Base-by-base conservation (phyloP, 2,329 filamentous ascomycete genomes). In the Colletotrichum musae region DNA sequence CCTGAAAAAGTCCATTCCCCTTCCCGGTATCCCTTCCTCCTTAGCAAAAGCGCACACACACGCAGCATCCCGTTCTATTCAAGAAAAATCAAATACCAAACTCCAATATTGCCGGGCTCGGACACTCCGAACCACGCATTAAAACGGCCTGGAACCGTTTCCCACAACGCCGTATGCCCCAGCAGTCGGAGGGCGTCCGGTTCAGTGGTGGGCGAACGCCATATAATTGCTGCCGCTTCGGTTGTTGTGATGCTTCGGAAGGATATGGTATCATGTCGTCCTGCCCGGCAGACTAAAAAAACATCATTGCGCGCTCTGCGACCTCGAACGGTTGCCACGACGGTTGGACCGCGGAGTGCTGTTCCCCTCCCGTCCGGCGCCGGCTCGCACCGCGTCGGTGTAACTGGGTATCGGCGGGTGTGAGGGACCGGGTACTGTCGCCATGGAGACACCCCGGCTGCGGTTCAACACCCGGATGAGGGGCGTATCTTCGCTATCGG, bases 351-450 rank as follows among this genome's bases (percentile, higher is more conserved):
- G 69, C 15, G 70, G 70, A 58, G 80, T 77, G 70, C 83, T 85
- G 58, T 80, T 80, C 73, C 83, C 84, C 70, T 84, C 81, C 58
- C 83, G 80, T 68, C 82, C 82, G 39, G 83, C 83, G 54, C 86
- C 86, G 72, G 88, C 85, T 64, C 83, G 81, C 50, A 94, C 85
- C 2, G 93, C 94, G 69, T 93, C 93, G 78, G 91, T 93, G 77
- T 97, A 97, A 75, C 89, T 95, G 2, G 94, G 94, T 72, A 96
- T 94, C 0, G 94, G 93, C 26, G 93, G 92, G 32, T 77, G 72
- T 39, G 73, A 73, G n/a, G 72, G 66, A n/a, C 50, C 73, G 70
- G 13, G 47, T 12, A 77, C 64, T 0, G 85, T 84, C 0, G 82
- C 80, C 72, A 85, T 76, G 1, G 88, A 89, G 53, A 79, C 80